Percentiles rank a stretch among this genome's conserved stretches.
Conservation (phyloP, 2,329 filamentous ascomycete genomes). For the Calonectria hongkongensis region DNA sequence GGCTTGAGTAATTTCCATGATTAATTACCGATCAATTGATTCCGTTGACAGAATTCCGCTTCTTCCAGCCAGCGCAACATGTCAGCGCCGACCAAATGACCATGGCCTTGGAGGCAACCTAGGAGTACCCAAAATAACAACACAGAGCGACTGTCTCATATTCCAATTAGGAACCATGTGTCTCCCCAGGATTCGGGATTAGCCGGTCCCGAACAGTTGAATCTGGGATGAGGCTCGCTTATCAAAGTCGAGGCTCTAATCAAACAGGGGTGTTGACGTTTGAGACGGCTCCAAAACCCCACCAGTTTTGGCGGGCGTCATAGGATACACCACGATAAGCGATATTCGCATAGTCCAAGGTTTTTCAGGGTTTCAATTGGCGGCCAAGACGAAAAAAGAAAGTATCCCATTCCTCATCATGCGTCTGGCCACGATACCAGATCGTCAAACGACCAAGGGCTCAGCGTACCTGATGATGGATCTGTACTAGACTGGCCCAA, state of each 20-base stretch:
- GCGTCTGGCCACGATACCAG: slow-evolving; percentile 49
- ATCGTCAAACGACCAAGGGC: slow-evolving; percentile 51
- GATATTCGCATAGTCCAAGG: not conserved
- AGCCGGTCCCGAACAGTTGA: slow-evolving; percentile 40
- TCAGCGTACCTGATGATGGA: slow-evolving; percentile 33
- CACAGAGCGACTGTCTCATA: not conserved
- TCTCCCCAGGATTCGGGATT: slow-evolving; percentile 43
- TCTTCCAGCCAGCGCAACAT: not conserved
- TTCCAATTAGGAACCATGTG: slow-evolving; percentile 10
- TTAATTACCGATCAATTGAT: not conserved
- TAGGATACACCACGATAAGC: slow-evolving; percentile 1
- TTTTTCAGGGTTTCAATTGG: not conserved
- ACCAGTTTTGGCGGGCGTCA: slow-evolving; percentile 38
- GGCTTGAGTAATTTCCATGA: not conserved
- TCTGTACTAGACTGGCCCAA: slow-evolving; percentile 38
- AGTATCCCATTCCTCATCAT: not conserved
- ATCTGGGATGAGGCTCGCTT: slow-evolving; percentile 50
- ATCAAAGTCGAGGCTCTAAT: slow-evolving; percentile 40
- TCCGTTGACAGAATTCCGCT: not conserved
- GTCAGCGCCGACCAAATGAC: not conserved
- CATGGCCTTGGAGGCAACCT: not conserved
- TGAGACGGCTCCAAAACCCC: slow-evolving; percentile 55
- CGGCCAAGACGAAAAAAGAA: slow-evolving; percentile 2
- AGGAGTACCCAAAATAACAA: not conserved
- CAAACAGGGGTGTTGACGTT: slow-evolving; percentile 43